These are phyloP conservation scores for Guadua angustifolia DNA, from an alignment of 176 grass and related monocot genomes.

Conservation along the genomic window DNA sequence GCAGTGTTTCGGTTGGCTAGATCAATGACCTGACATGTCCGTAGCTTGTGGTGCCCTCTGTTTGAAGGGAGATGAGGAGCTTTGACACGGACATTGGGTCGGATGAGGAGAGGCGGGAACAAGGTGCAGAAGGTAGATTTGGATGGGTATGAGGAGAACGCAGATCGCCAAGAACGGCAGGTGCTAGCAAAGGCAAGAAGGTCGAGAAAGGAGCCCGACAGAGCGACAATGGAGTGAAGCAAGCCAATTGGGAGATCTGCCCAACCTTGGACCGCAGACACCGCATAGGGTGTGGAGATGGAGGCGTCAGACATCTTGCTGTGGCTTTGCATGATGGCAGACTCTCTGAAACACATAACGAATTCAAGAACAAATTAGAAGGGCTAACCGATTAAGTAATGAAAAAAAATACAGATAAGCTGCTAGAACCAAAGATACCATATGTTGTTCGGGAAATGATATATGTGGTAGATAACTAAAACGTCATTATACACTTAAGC, in stretches of 20 bases:
- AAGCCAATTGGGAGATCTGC: slow-evolving; percentile 36
- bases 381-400: background rate
- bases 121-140: slow-evolving; percentile 11
- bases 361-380: background rate
- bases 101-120: slow-evolving; percentile 44
- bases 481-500: background rate
- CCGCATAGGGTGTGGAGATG: background rate
- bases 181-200: slow-evolving; percentile 44
- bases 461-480: background rate
- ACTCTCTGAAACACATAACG: background rate
- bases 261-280: slow-evolving; percentile 27
- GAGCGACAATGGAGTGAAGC: slow-evolving; percentile 35
- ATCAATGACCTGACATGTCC: slow-evolving; percentile 34
- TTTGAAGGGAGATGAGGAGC: background rate
- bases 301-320: background rate
- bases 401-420: background rate
- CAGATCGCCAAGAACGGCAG: slow-evolving; percentile 47
- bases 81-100: background rate
- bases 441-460: no score
- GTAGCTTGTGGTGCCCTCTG: background rate
- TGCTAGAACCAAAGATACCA: background rate
- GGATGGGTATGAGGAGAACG: slow-evolving; percentile 29
- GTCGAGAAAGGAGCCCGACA: slow-evolving; percentile 40
- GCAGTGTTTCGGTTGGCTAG: background rate
- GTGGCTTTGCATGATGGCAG: slow-evolving; percentile 26